Percentiles rank a stretch among this genome's conserved stretches.
phyloP scores from a whole-genome alignment of 169 alveolate species.

The Neospora caninum region DNA sequence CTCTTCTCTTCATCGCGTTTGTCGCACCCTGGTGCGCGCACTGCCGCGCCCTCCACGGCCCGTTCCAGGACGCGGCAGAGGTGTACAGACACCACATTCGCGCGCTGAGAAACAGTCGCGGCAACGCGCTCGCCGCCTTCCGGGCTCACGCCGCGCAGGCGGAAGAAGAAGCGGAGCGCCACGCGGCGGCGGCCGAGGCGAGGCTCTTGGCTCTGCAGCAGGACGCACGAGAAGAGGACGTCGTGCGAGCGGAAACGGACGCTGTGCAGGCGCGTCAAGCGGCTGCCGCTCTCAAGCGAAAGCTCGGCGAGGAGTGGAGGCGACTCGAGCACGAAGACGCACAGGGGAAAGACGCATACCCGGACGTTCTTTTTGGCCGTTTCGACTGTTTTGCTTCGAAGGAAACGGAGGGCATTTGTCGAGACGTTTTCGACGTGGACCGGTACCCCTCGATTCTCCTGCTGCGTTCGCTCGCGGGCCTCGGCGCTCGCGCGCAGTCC shows the following conservation, averaged over 20 bases:
- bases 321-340: background rate
- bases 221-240: background rate
- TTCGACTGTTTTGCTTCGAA: background rate
- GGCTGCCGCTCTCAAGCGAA: background rate
- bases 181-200: background rate
- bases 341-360: background rate
- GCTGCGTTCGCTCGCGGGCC: background rate
- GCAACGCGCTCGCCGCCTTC: background rate
- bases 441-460: slow-evolving; percentile 9
- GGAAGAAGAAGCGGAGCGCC: background rate
- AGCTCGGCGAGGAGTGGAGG: background rate
- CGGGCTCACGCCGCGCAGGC: background rate
- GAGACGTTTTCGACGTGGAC: background rate
- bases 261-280: background rate
- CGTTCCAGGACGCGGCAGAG: background rate
- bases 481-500: background rate
- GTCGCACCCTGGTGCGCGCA: background rate
- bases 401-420: background rate
- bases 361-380: background rate
- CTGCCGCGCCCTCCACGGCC: slow-evolving; percentile 2
- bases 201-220: background rate
- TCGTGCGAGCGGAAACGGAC: background rate
- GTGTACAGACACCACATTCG: slow-evolving; percentile 16
- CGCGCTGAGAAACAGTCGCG: background rate
- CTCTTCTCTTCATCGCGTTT: background rate